Percentiles rank a stretch among this genome's conserved stretches.
Conservation (phyloP, 1,284 basidiomycete species). For the Pseudozyma sp. region DNA sequence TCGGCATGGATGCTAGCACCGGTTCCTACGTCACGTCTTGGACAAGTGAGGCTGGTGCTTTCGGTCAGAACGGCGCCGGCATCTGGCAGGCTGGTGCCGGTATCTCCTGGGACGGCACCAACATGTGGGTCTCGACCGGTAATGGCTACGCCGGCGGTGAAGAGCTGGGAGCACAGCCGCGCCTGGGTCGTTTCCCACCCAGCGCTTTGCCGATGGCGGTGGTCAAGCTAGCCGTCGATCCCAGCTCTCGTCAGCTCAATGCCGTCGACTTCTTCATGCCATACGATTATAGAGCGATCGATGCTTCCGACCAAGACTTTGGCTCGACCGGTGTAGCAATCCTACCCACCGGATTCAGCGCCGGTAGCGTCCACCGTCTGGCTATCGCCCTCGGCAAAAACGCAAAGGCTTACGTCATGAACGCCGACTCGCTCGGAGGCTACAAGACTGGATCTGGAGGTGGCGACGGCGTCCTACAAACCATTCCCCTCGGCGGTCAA, state of each 20-base stretch:
- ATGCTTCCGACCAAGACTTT: constrained; percentile 32
- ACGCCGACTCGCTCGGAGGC: constrained; percentile 27
- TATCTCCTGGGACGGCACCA: constrained; percentile 14
- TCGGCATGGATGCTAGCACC: constrained; percentile 25
- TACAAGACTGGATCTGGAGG: constrained; percentile 22
- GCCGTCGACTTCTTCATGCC: constrained; percentile 25
- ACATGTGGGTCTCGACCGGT: constrained; percentile 23
- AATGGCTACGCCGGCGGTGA: constrained; percentile 26
- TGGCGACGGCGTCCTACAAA: constrained; percentile 27
- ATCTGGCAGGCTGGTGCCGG: constrained; percentile 13
- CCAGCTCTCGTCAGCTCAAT: constrained; percentile 6
- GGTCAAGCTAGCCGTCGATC: constrained; percentile 14
- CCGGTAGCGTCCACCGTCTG: constrained; percentile 7
- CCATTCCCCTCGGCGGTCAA: constrained; percentile 21
- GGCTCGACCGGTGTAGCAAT: constrained; percentile 16
- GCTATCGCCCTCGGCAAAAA: constrained; percentile 30
- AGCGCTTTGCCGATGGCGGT: constrained; percentile 23
- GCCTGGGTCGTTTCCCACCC: constrained; percentile 18
- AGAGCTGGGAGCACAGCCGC: constrained; percentile 10
- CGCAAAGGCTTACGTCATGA: constrained; percentile 27
- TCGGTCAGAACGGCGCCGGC: constrained; percentile 9
- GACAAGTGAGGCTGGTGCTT: constrained; percentile 6
- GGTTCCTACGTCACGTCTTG: constrained; percentile 19
- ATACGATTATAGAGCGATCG: constrained; percentile 20
- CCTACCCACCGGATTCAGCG: constrained; percentile 10